Base-by-base conservation (phyloP, 306 rosid genomes). In the Dalbergia oliveri region DNA sequence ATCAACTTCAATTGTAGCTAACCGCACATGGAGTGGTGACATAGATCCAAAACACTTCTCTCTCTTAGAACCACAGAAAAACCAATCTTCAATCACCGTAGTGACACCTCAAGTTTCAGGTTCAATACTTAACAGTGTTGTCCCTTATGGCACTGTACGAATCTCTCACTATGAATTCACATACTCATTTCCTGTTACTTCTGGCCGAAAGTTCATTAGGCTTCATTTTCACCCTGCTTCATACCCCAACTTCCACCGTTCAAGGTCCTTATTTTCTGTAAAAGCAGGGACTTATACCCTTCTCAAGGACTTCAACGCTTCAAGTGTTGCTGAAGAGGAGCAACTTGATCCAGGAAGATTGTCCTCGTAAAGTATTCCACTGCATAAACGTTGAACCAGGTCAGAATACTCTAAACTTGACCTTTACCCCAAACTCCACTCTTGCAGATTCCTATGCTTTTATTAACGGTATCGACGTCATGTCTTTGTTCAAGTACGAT, bases 161-260 rank as follows among this genome's bases (percentile, higher is more conserved):
- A 26, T 56, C 58, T 77, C 81, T 13, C 57, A 8, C 59, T 43
- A 19, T 3, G 14, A 54, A 67, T 39, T 77, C 68, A 39, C 35
- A 43, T 66, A 77, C 67, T 67, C 45, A 0, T 67, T 87, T 4
- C 73, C 73, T 0, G 69, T 89, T n/a, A 35, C 81, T 3, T 1
- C 39, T 2, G 93, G 88, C 37, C 88, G 71, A 19, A 87, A 88
- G 66, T 84, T 87, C 54, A 31, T 88, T 58, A 78, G 87, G 13
- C 76, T 88, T 6, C 14, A 84, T n/a, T 89, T 89, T 62, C 47
- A 23, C 10, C 68, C 84, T 6, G 57, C 37, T 34, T 13, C 79
- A 0, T 54, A 39, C 67, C 18, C 0, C 0, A 58, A 35, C 13
- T 84, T 87, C 14, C 3, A 7, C 4, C 65, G 4, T 39, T 59